Base-by-base conservation (phyloP, 2,329 filamentous ascomycete species). In the Trichoderma atrobrunneum region DNA sequence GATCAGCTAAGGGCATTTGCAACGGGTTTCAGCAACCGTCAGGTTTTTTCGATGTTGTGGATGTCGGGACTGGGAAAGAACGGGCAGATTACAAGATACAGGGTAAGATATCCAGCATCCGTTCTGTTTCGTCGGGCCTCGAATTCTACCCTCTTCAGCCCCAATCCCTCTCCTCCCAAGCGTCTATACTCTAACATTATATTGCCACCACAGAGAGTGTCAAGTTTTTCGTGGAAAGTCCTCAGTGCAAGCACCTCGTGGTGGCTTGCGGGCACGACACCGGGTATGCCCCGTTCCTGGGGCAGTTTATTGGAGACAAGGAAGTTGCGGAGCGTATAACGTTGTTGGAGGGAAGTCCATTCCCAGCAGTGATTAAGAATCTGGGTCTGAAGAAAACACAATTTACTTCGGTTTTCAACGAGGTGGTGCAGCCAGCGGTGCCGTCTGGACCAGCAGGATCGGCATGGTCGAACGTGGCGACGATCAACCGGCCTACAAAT, bases 201-300 rank as follows among this genome's bases (percentile, higher is more conserved):
- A 43, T 43, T 43, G 36, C 16, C 36, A 7, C 36, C 30, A 11
- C 34, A 70, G 62, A 39, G 26, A 61, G 48, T 63, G 24, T 70
- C 16, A 57, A 70, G 10, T 61, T 70, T 39, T 70, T 70, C 66
- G n/a, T 61, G 8, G 30, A 70, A 6, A 70, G 36, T 48, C 48
- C 21, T 61, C 66, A 70, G 30, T 70, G 66, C 36, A 70, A 61
- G 39, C 66, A 70, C 26, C 28, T 70, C 16, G 66, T 70, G 30
- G 51, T 70, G 11, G 66, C 66, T 36, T 70, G 66, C 43, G 66
- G 66, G 21, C 51, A 70, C 51, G 66, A 70, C n/a, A 48, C 21
- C 43, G 66, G 66, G 26, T 70, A 70, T 61, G 66, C 66, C 26
- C 51, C 66, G 26, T 61, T 36, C 12, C 66, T 70, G 26, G 54